A percentile compares a stretch with the other conserved stretches of the same genome.
phyloP scores from a whole-genome alignment of 768 basidiomycete genomes.

The Boletus speciosus region DNA sequence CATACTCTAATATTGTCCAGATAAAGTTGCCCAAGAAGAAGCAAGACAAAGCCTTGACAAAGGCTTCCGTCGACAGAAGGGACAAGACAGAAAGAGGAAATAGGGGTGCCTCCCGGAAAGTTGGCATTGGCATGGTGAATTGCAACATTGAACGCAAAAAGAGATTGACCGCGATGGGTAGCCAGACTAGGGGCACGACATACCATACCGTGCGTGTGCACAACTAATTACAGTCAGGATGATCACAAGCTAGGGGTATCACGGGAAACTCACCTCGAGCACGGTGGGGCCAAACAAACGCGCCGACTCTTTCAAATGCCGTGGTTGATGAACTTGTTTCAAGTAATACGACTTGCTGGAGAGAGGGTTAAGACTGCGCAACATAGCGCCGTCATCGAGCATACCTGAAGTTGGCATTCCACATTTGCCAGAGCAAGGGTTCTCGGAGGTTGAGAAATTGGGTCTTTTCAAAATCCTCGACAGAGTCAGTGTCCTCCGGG shows the following conservation, averaged over 20 bases:
- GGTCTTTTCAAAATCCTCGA: slow-evolving; percentile 81
- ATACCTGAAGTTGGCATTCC: slow-evolving; percentile 80
- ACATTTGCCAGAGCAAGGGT: slow-evolving; percentile 84
- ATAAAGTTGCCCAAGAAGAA: slow-evolving; percentile 84
- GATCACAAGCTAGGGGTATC: background rate
- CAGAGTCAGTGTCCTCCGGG: slow-evolving; percentile 83
- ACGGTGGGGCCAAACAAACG: slow-evolving; percentile 79
- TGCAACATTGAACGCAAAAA: slow-evolving; percentile 79
- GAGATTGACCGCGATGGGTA: slow-evolving; percentile 79
- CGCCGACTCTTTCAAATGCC: slow-evolving; percentile 80
- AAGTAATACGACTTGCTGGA: slow-evolving; percentile 90
- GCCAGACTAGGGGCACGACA: slow-evolving; percentile 88
- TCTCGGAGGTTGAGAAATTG: slow-evolving; percentile 87
- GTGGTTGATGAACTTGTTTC: slow-evolving; percentile 94
- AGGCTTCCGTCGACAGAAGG: slow-evolving; percentile 47
- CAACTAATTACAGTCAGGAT: slow-evolving; percentile 41
- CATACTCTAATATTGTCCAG: slow-evolving; percentile 94
- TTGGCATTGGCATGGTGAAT: slow-evolving; percentile 68
- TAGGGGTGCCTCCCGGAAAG: slow-evolving; percentile 53
- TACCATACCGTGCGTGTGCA: slow-evolving; percentile 90
- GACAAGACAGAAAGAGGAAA: slow-evolving; percentile 51
- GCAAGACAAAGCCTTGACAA: slow-evolving; percentile 56
- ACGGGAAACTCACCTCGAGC: slow-evolving; percentile 60
- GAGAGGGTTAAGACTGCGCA: background rate
- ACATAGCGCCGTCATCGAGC: slow-evolving; percentile 13